phyloP scores from a whole-genome alignment of 306 rosid species.

The Prunus mume region DNA sequence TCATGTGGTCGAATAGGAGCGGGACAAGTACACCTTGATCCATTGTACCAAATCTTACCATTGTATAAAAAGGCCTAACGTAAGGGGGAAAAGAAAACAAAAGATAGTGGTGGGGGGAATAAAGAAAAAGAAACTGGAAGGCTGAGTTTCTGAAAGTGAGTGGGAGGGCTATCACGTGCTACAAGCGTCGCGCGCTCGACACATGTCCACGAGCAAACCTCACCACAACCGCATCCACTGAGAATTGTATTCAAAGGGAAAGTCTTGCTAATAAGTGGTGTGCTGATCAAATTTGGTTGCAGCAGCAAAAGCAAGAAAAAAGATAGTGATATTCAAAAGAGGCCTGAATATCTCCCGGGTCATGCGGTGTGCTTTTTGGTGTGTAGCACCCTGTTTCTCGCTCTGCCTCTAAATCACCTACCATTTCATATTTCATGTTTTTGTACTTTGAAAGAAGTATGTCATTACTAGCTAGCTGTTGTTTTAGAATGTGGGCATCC shows the following conservation, averaged over 20 bases:
- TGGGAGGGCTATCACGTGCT: neutral
- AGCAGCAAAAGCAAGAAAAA: too few relatives aligned
- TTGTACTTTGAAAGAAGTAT: too few relatives aligned
- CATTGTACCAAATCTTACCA: neutral
- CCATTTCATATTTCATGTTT: too few relatives aligned
- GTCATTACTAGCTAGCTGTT: too few relatives aligned
- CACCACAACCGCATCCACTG: neutral
- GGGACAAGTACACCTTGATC: too few relatives aligned
- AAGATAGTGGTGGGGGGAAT: neutral
- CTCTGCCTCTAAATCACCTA: neutral
- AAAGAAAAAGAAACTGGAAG: neutral
- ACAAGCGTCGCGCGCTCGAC: neutral
- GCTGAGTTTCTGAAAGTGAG: neutral
- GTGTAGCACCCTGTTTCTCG: neutral
- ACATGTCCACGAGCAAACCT: neutral
- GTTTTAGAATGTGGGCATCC: too few relatives aligned
- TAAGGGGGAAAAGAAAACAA: neutral
- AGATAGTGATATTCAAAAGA: too few relatives aligned
- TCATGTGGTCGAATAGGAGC: too few relatives aligned
- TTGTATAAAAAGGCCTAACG: neutral
- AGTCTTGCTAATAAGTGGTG: too few relatives aligned
- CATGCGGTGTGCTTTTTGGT: neutral
- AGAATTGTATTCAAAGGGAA: too few relatives aligned
- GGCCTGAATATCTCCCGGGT: neutral
- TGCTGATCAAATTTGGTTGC: too few relatives aligned